Evolutionary conservation across 805 yeast species (phyloP).

Genomic region (Metschnikowia cubensis): DNA sequence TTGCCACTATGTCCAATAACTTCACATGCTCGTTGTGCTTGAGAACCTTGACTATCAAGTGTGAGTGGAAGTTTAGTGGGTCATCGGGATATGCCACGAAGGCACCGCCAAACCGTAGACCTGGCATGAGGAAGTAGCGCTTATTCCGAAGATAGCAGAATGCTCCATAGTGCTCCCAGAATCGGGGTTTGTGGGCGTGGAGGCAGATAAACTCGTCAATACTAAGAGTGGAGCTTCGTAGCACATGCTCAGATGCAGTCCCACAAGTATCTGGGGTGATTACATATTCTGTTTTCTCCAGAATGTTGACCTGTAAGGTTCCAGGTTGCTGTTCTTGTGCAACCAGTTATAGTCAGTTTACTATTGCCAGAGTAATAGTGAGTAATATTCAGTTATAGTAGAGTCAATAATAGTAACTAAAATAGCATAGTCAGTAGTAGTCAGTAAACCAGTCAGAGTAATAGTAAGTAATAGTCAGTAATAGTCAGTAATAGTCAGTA

Average conservation of each 20-base stretch:
- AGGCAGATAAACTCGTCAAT: constrained; percentile 1
- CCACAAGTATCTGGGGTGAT: constrained; percentile 10
- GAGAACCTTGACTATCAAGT: constrained; percentile 54
- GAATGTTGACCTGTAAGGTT: constrained; percentile 2
- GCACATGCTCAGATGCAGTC: background rate
- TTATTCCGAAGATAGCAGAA: constrained; percentile 39
- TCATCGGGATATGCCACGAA: constrained; percentile 94
- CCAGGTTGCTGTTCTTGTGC: background rate
- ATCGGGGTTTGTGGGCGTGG: constrained; percentile 3
- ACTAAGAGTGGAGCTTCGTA: background rate
- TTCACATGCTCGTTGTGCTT: constrained; percentile 43
- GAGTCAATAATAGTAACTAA: no score
- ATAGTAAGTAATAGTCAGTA: no score
- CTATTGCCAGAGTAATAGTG: no score
- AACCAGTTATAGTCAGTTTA: no score
- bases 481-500: no score
- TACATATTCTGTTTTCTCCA: constrained; percentile 9
- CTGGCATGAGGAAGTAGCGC: constrained; percentile 69
- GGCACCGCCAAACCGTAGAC: constrained; percentile 86
- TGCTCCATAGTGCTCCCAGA: constrained; percentile 13
- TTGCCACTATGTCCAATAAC: constrained; percentile 59
- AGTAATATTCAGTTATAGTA: no score
- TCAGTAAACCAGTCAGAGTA: no score
- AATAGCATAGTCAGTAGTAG: no score
- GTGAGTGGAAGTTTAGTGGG: constrained; percentile 87